Conservation (phyloP, 1,284 basidiomycete species). For the Gomphus bonarii region DNA sequence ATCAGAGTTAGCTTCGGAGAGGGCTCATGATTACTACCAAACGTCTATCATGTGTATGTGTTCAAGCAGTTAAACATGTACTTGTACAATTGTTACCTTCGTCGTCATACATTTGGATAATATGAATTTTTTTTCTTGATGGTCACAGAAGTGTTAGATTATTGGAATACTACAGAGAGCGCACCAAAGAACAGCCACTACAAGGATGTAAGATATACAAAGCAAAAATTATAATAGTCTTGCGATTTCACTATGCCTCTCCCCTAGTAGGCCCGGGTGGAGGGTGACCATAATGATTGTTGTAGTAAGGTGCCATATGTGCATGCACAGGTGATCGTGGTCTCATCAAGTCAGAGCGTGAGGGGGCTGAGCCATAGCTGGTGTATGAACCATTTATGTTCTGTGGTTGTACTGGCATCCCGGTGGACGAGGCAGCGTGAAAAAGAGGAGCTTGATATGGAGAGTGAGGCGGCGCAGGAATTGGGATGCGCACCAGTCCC, state of each 20-base stretch:
- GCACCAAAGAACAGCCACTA: background rate
- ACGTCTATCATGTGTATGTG: background rate
- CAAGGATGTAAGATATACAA: background rate
- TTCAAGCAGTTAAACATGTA: background rate
- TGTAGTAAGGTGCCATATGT: background rate
- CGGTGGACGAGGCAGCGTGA: background rate
- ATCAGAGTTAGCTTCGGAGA: conserved; percentile 7
- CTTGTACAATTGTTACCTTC: background rate
- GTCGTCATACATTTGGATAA: background rate
- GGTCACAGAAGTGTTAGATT: too few relatives aligned
- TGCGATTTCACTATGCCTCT: background rate
- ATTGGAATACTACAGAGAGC: background rate
- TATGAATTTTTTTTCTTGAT: background rate
- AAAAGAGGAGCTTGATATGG: conserved; percentile 3
- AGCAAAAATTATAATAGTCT: background rate
- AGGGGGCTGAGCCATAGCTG: background rate
- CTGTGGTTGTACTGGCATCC: conserved; percentile 2
- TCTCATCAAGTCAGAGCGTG: background rate
- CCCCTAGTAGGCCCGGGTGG: background rate
- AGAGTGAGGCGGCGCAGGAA: background rate
- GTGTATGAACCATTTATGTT: background rate
- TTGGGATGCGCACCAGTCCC: conserved; percentile 5
- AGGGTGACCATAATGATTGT: background rate
- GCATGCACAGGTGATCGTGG: background rate
- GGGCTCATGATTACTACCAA: background rate